Percentiles rank a stretch among this genome's conserved stretches.
Conservation (phyloP, 345 rosid species). For the Eutrema japonicum region DNA sequence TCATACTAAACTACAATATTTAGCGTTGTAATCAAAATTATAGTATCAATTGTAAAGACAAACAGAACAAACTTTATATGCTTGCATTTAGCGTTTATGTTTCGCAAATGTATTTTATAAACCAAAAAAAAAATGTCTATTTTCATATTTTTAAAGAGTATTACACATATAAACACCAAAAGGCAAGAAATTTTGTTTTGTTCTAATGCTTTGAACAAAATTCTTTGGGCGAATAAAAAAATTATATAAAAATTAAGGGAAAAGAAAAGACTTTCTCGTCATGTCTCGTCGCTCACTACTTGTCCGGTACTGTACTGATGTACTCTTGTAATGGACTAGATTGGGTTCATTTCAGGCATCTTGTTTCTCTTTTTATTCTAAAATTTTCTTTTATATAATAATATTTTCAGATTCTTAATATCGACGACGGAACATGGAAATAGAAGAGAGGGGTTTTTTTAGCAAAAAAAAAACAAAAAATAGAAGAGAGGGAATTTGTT, state of each 20-base stretch:
- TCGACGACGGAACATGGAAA: background rate
- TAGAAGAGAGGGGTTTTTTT: background rate
- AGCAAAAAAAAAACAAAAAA: background rate
- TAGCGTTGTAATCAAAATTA: background rate
- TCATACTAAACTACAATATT: background rate
- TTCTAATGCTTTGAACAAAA: conserved; percentile 20
- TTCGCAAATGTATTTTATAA: background rate
- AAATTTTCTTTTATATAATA: background rate
- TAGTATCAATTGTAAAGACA: background rate
- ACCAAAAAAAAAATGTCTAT: background rate
- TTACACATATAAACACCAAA: background rate
- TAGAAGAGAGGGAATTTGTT: too few species aligned
- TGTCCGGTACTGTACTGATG: conserved; percentile 16
- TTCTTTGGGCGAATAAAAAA: background rate
- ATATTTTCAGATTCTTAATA: background rate
- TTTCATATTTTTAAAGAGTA: background rate
- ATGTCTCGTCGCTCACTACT: conserved; percentile 35
- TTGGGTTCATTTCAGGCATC: conserved; percentile 8
- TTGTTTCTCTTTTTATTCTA: background rate
- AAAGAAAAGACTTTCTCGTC: conserved; percentile 27
- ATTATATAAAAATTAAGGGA: background rate
- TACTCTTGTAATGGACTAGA: conserved; percentile 26
- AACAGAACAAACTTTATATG: background rate
- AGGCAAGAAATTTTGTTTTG: conserved; percentile 33
- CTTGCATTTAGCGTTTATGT: background rate